Base-by-base conservation (phyloP, 2,329 filamentous ascomycete genomes). In the Rutstroemia sp. region DNA sequence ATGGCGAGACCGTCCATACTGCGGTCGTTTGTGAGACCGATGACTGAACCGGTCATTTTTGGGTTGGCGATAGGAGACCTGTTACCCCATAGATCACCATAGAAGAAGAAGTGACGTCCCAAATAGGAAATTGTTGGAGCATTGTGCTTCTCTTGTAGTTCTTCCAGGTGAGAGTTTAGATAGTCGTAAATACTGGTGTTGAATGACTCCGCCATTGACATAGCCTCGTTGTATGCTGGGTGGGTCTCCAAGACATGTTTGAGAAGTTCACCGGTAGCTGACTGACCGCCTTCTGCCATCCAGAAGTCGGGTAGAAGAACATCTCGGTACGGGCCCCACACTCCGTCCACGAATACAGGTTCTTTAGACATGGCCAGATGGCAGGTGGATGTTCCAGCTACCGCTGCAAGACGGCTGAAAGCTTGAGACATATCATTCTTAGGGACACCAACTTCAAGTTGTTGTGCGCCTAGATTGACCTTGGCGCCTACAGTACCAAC, bases 401-500 rank as follows among this genome's bases (percentile, higher is more conserved):
- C 94, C 17, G 92, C 91, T 1, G 94, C 94, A 38, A 99, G 80
- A 54, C 94, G 88, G 38, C 87, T 92, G 68, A 96, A 97, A 5
- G 92, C 92, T 72, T 96, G 91, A 2, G 87, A 82, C n/a, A 94
- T 82, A 69, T 95, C 90, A 72, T 95, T 95, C 68, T 87, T 84
- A 1, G 88, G 80, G 4, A 80, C 78, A 38, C 80, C 80, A 58
- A 81, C 77, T 68, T 87, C 85, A 40, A 92, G 78, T 48, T 87
- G 80, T 56, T 87, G 82, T 57, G 78, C 74, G 42, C 79, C 78
- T 16, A 95, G 80, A 63, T 90, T 81, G 65, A 96, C 89, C 72
- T 96, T 96, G 59, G 94, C 92, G 57, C 94, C 94, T n/a, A 99
- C 94, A 1, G 94, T 97, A 59, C 94, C 94, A 64, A 99, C 94